Evolutionary conservation across 768 basidiomycete species (phyloP).

Genomic region (Agaricus sinodeliciosus): DNA sequence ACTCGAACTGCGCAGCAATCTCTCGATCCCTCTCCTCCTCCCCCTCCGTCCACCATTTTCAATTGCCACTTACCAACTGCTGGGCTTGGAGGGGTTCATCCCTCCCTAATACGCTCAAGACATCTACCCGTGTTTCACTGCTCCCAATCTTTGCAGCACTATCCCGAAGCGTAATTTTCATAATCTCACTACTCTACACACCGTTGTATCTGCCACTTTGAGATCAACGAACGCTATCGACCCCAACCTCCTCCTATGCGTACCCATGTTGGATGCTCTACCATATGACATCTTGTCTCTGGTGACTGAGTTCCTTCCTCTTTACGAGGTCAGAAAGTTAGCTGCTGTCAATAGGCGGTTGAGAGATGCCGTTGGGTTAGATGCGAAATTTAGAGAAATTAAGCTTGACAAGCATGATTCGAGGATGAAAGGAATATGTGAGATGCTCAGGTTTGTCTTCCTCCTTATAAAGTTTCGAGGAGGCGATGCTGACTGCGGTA

Average conservation of each 20-base stretch:
- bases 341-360: conserved; percentile 18
- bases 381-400: conserved; percentile 16
- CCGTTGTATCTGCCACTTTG: too few relatives aligned
- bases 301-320: conserved; percentile 16
- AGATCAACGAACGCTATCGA: too few relatives aligned
- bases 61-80: not conserved
- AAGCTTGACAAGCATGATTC: conserved; percentile 16
- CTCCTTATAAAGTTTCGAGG: too few relatives aligned
- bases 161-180: too few relatives aligned
- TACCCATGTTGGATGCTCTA: conserved; percentile 1
- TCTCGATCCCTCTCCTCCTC: not conserved
- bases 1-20: too few relatives aligned
- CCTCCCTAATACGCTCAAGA: conserved; percentile 3
- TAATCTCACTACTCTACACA: too few relatives aligned
- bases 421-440: conserved; percentile 17
- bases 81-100: conserved; percentile 8
- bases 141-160: not conserved
- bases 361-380: conserved; percentile 14
- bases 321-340: conserved; percentile 12
- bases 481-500: too few relatives aligned
- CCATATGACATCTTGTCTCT: conserved; percentile 20
- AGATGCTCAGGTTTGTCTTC: conserved; percentile 16
- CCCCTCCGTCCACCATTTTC: not conserved
- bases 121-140: not conserved
- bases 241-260: too few relatives aligned